Percentiles rank a stretch among this genome's conserved stretches.
These are phyloP conservation scores for Chrysosphaeria jannelii DNA, from an alignment of 2,329 filamentous ascomycete species.

Conservation along the genomic window DNA sequence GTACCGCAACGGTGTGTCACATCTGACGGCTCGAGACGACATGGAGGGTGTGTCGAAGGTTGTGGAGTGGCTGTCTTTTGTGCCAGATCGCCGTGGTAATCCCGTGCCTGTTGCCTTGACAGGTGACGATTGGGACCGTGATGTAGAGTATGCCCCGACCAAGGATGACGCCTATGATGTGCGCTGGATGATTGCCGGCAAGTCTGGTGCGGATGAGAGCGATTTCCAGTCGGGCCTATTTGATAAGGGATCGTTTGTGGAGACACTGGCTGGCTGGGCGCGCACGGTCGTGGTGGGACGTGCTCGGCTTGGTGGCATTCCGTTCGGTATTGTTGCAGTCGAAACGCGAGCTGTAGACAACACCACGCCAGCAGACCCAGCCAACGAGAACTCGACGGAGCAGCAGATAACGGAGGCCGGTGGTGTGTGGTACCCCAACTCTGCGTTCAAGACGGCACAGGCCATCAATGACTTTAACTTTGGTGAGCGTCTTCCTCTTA, in stretches of 20 bases:
- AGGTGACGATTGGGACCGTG: constrained; percentile 72
- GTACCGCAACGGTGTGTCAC: constrained; percentile 98
- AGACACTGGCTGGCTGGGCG: constrained; percentile 89
- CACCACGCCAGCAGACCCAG: constrained; percentile 80
- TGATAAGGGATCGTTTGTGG: constrained; percentile 87
- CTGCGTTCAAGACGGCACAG: constrained; percentile 96
- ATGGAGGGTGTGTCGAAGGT: constrained; percentile 96
- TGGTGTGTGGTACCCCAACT: constrained; percentile 99
- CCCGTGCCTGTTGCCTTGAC: constrained; percentile 79
- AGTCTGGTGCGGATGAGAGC: constrained; percentile 54
- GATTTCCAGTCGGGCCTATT: constrained; percentile 85
- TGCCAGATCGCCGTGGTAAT: constrained; percentile 80
- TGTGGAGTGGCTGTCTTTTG: constrained; percentile 90
- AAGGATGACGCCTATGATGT: constrained; percentile 76
- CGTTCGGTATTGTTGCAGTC: constrained; percentile 91
- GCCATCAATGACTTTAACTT: constrained; percentile 98
- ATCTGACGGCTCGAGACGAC: constrained; percentile 94
- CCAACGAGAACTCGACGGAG: constrained; percentile 95
- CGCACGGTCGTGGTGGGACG: constrained; percentile 89
- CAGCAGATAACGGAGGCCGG: constrained; percentile 83
- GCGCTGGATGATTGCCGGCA: constrained; percentile 72
- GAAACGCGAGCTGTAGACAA: constrained; percentile 94
- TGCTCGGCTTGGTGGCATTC: constrained; percentile 85
- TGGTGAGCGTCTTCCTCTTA: constrained; percentile 87
- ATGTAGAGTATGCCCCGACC: constrained; percentile 55